Percentiles rank a stretch among this genome's conserved stretches.
Evolutionary conservation across 2,329 filamentous ascomycete genomes (phyloP).

Genomic region (Canariomyces notabilis): DNA sequence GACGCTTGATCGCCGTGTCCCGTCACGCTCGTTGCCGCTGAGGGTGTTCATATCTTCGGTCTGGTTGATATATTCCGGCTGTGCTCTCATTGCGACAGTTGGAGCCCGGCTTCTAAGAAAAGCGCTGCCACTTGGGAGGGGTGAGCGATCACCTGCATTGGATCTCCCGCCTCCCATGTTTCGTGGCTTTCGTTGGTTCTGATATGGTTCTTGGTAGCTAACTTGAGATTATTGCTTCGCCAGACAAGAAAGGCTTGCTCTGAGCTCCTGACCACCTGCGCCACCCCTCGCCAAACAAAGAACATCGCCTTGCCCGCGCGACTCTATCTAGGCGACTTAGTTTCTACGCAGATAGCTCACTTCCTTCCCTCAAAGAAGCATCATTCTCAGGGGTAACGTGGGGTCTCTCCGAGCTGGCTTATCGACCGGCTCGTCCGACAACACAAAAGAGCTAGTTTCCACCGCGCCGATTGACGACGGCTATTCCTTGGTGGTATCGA

Average conservation of each 20-base stretch:
- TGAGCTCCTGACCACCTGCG: background rate
- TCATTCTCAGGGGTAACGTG: background rate
- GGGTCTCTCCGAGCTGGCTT: background rate
- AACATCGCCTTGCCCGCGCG: slow-evolving; percentile 2
- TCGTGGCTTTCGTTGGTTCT: slow-evolving; percentile 1
- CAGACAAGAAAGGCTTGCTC: slow-evolving; percentile 10
- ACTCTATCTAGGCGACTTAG: background rate
- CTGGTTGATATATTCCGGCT: background rate
- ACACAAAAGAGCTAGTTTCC: background rate
- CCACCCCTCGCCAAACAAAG: slow-evolving; percentile 13
- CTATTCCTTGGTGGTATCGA: background rate
- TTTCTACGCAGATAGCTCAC: slow-evolving; percentile 2
- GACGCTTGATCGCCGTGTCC: slow-evolving; percentile 17
- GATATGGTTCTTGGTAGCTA: slow-evolving; percentile 8
- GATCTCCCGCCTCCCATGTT: slow-evolving; percentile 4
- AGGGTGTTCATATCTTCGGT: slow-evolving; percentile 1
- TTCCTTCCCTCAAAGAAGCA: background rate
- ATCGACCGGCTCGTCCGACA: background rate
- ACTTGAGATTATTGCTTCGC: slow-evolving; percentile 12
- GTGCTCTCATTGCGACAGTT: slow-evolving; percentile 8
- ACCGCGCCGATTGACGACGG: background rate
- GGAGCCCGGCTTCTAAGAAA: background rate
- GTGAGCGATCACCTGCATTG: background rate
- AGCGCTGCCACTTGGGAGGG: background rate
- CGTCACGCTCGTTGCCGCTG: background rate